Percentiles rank a stretch among this genome's conserved stretches.
Evolutionary conservation across 805 yeast species (phyloP).

Genomic region (Metschnikowia gelsemii): DNA sequence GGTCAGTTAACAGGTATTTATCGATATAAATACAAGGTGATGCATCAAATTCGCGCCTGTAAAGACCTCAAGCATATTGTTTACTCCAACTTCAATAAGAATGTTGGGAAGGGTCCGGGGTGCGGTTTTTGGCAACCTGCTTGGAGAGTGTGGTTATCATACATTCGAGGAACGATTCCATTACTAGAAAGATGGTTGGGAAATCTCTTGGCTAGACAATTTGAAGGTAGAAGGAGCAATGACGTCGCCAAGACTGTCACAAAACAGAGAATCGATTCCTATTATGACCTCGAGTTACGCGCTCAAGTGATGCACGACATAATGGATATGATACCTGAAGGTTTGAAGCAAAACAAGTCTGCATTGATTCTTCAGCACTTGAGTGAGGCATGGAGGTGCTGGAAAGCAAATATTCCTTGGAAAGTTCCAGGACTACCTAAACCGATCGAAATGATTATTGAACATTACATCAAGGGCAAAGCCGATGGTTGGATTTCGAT

Average conservation of each 20-base stretch:
- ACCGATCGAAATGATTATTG: constrained; percentile 82
- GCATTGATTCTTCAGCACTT: constrained; percentile 87
- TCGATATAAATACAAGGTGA: constrained; percentile 93
- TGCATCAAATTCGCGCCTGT: constrained; percentile 97
- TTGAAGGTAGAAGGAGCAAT: constrained; percentile 91
- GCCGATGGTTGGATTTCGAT: constrained; percentile 96
- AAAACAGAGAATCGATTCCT: constrained; percentile 92
- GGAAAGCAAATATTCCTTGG: constrained; percentile 99
- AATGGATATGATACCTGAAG: constrained; percentile 95
- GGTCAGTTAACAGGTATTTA: constrained; percentile 97
- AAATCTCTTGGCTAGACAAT: constrained; percentile 85
- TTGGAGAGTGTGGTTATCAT: constrained; percentile 95
- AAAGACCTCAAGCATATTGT: constrained; percentile 93
- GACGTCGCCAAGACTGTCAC: constrained; percentile 93
- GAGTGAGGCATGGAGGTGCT: constrained; percentile 98
- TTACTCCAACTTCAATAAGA: constrained; percentile 75
- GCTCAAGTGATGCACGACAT: constrained; percentile 96
- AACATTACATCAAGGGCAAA: constrained; percentile 87
- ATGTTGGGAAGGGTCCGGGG: constrained; percentile 97
- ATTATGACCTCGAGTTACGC: constrained; percentile 88
- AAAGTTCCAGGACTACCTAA: constrained; percentile 94
- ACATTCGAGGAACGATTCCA: constrained; percentile 89
- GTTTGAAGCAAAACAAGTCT: constrained; percentile 81
- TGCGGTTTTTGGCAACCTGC: constrained; percentile 99
- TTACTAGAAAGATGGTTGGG: constrained; percentile 93